Conservation (phyloP, 2,329 filamentous ascomycete species). For the Venturia carpophila region DNA sequence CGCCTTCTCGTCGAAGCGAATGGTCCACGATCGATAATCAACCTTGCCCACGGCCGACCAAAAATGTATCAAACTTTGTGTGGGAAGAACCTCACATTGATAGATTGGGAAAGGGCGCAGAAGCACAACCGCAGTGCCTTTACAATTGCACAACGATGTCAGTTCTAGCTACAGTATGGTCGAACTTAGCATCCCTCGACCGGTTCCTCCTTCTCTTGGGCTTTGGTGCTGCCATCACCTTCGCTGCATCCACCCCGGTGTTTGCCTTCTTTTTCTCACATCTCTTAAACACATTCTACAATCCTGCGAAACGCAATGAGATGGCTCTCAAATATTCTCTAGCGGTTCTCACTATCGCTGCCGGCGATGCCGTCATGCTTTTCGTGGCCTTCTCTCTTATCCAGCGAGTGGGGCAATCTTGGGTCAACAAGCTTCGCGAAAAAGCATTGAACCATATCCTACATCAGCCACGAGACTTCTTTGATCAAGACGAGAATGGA, state of each 20-base stretch:
- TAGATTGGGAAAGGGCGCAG: not conserved
- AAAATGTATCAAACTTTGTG: not conserved
- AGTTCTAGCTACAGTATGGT: slow-evolving; percentile 41
- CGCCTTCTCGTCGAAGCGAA: not conserved
- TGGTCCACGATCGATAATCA: not conserved
- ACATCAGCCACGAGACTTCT: slow-evolving; percentile 70
- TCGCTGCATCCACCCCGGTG: slow-evolving; percentile 59
- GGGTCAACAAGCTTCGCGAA: slow-evolving; percentile 65
- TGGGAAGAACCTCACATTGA: not conserved
- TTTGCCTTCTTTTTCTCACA: slow-evolving; percentile 72
- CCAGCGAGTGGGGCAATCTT: slow-evolving; percentile 63
- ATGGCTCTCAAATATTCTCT: slow-evolving; percentile 60
- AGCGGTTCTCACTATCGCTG: slow-evolving; percentile 58
- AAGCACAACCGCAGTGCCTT: not conserved
- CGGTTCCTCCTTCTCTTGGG: slow-evolving; percentile 40
- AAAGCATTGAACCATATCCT: slow-evolving; percentile 63
- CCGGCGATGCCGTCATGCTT: slow-evolving; percentile 56
- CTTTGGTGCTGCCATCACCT: slow-evolving; percentile 52
- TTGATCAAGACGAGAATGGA: slow-evolving; percentile 60
- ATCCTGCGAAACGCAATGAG: slow-evolving; percentile 40
- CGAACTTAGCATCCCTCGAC: slow-evolving; percentile 30
- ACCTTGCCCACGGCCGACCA: not conserved
- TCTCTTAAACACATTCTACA: slow-evolving; percentile 63
- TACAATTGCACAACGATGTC: not conserved
- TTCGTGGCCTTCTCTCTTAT: slow-evolving; percentile 64